Conservation (phyloP, 1,284 basidiomycete genomes). For the Cutaneotrichosporon cutaneum region DNA sequence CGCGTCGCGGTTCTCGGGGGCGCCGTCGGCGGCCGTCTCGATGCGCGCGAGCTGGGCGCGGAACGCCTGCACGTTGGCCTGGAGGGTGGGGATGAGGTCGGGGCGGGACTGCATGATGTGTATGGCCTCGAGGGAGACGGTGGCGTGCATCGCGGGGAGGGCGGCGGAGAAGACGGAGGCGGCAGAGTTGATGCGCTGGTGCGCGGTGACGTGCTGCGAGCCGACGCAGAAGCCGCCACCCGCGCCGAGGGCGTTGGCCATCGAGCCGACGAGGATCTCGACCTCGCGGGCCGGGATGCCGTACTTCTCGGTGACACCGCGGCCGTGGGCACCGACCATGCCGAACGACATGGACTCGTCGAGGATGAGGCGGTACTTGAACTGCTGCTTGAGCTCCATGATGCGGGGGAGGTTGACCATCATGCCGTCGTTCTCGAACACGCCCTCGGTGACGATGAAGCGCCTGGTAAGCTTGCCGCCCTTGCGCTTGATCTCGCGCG, state of each 20-base stretch:
- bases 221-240: conserved; percentile 96
- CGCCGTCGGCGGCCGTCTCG: conserved; percentile 47
- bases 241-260: conserved; percentile 79
- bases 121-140: conserved; percentile 81
- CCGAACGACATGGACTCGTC: conserved; percentile 95
- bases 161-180: conserved; percentile 96
- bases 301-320: conserved; percentile 90
- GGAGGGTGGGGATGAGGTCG: conserved; percentile 69
- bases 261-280: conserved; percentile 68
- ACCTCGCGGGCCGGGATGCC: conserved; percentile 68
- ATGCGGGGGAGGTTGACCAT: conserved; percentile 83
- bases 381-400: conserved; percentile 88
- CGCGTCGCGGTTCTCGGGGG: conserved; percentile 55
- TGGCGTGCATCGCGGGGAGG: conserved; percentile 84
- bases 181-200: conserved; percentile 96
- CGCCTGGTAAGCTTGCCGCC: conserved; percentile 77
- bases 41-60: conserved; percentile 72
- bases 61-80: conserved; percentile 75
- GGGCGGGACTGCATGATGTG: conserved; percentile 71
- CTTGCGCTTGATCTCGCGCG: conserved; percentile 83
- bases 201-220: conserved; percentile 75
- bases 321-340: conserved; percentile 85
- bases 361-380: conserved; percentile 92
- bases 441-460: conserved; percentile 96
- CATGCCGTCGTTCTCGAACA: conserved; percentile 91